A percentile compares a stretch with the other conserved stretches of the same genome.
Evolutionary conservation across 441 rosid species (phyloP).

Genomic region (Viola pubescens): DNA sequence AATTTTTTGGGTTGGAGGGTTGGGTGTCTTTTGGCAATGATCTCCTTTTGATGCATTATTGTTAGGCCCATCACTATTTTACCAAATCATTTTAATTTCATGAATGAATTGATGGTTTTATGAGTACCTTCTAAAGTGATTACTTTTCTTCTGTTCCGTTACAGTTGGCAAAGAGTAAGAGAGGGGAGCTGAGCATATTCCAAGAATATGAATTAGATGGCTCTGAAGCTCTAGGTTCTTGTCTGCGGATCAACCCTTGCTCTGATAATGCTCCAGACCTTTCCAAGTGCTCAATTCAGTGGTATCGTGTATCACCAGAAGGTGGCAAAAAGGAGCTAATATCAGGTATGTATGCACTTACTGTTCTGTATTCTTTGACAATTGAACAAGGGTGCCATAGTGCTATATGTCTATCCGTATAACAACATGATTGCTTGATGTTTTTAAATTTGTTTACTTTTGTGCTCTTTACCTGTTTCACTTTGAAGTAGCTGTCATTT

Average conservation of each 20-base stretch:
- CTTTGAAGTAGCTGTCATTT: conserved; percentile 2
- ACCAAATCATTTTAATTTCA: too few relatives aligned
- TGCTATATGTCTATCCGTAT: too few relatives aligned
- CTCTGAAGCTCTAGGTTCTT: conserved; percentile 75
- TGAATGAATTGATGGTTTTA: too few relatives aligned
- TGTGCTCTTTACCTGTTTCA: not conserved
- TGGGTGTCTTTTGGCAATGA: too few relatives aligned
- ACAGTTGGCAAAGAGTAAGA: conserved; percentile 66
- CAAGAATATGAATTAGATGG: conserved; percentile 70
- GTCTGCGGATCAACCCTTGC: conserved; percentile 55
- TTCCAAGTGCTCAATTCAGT: conserved; percentile 63
- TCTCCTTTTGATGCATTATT: too few relatives aligned
- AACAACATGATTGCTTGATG: not conserved
- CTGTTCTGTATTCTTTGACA: conserved; percentile 1
- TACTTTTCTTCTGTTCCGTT: conserved; percentile 7
- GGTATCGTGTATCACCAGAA: conserved; percentile 79
- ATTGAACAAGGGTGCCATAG: not conserved
- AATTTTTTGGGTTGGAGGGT: too few relatives aligned
- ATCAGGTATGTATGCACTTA: conserved; percentile 47
- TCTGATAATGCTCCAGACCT: conserved; percentile 63
- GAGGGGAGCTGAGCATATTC: conserved; percentile 40
- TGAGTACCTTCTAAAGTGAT: too few relatives aligned
- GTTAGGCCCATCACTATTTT: too few relatives aligned
- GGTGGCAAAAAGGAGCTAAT: conserved; percentile 70
- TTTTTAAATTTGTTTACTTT: not conserved